A percentile compares a stretch with the other conserved stretches of the same genome.
Evolutionary conservation across 2,329 filamentous ascomycete genomes (phyloP).

Genomic region (Harringtonia aguacate): DNA sequence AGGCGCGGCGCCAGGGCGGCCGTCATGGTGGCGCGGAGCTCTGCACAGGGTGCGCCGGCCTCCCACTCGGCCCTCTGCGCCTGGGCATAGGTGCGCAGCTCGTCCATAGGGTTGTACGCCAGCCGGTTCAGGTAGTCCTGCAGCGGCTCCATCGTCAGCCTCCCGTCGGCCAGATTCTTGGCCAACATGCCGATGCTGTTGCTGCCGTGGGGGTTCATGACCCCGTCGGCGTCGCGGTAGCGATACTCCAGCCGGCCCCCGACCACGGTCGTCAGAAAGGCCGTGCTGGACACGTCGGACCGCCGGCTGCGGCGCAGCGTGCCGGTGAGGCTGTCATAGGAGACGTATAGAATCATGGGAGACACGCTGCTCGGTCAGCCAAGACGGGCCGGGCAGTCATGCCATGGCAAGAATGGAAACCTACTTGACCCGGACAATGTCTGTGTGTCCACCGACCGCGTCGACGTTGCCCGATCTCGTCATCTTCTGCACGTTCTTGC

Average conservation of each 20-base stretch:
- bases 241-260: too few species aligned
- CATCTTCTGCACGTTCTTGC: slow-evolving; percentile 4
- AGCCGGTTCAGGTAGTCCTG: not conserved
- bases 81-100: not conserved
- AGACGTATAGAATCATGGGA: slow-evolving; percentile 11
- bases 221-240: slow-evolving; percentile 6
- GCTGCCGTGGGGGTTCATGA: not conserved
- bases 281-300: slow-evolving; percentile 10
- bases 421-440: slow-evolving; percentile 12
- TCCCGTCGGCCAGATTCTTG: slow-evolving; percentile 1
- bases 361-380: slow-evolving; percentile 1
- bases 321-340: slow-evolving; percentile 10
- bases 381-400: not conserved
- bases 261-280: slow-evolving; percentile 5
- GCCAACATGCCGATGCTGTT: slow-evolving; percentile 5
- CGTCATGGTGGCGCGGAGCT: slow-evolving; percentile 8
- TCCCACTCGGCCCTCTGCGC: slow-evolving; percentile 7
- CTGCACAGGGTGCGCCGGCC: slow-evolving; percentile 5
- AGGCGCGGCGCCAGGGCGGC: slow-evolving; percentile 3
- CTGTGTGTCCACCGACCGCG: slow-evolving; percentile 5
- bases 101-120: slow-evolving; percentile 1
- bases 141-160: not conserved
- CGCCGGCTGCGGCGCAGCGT: too few species aligned
- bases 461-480: slow-evolving; percentile 3
- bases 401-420: not conserved